phyloP scores from a whole-genome alignment of 495 filamentous ascomycete species.

The Immersiella caudata region DNA sequence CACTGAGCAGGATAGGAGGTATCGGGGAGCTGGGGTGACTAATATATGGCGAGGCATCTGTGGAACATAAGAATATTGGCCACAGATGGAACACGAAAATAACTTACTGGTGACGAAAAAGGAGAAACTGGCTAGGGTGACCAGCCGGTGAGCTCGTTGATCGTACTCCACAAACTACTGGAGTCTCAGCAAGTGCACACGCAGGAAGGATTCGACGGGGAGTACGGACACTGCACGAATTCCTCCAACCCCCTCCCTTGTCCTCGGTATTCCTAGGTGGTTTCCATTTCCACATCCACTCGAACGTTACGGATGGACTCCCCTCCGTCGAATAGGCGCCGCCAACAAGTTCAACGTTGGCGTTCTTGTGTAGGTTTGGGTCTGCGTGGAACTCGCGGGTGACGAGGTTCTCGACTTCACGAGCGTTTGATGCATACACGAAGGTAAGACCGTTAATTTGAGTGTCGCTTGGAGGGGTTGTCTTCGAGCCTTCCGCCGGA shows the following conservation, averaged over 20 bases:
- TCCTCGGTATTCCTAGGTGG: slow-evolving; percentile 84
- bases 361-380: slow-evolving; percentile 95
- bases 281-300: slow-evolving; percentile 96
- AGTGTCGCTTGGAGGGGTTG: slow-evolving; percentile 66
- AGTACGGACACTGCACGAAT: slow-evolving; percentile 76
- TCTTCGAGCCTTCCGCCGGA: slow-evolving; percentile 39
- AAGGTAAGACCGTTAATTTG: slow-evolving; percentile 88
- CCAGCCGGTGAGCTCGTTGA: slow-evolving; percentile 82
- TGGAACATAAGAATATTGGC: slow-evolving; percentile 28
- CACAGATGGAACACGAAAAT: not conserved
- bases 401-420: slow-evolving; percentile 89
- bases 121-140: slow-evolving; percentile 86
- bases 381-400: slow-evolving; percentile 96
- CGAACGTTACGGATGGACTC: slow-evolving; percentile 80
- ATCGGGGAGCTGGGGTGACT: slow-evolving; percentile 60
- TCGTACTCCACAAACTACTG: slow-evolving; percentile 90
- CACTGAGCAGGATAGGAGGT: slow-evolving; percentile 68
- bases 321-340: slow-evolving; percentile 77
- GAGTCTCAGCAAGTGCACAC: slow-evolving; percentile 28
- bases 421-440: slow-evolving; percentile 79
- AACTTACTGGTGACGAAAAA: slow-evolving; percentile 88
- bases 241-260: slow-evolving; percentile 89
- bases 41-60: slow-evolving; percentile 33
- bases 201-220: not conserved
- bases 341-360: slow-evolving; percentile 90